phyloP scores from a whole-genome alignment of 1,139 yeast genomes.

The Saccharomyces hybrid region DNA sequence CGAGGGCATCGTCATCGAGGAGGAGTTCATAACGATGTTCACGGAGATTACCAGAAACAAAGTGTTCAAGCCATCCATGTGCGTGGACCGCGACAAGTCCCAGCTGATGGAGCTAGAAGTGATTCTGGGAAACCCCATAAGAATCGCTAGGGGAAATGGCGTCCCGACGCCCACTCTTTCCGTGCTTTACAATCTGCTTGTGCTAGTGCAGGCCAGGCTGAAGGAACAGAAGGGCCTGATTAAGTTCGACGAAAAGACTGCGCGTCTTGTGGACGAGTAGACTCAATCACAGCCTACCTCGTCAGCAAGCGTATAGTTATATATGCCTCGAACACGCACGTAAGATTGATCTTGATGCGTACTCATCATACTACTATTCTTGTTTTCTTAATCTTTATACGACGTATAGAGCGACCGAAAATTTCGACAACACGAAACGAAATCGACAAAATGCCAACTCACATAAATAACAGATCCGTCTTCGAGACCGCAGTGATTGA shows the following conservation, averaged over 20 bases:
- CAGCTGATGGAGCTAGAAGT: slow-evolving; percentile 52
- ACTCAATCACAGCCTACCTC: background rate
- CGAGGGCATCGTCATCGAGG: slow-evolving; percentile 39
- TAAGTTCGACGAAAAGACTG: slow-evolving; percentile 20
- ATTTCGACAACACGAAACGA: slow-evolving; percentile 1
- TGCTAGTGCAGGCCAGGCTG: slow-evolving; percentile 32
- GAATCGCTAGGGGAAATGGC: slow-evolving; percentile 38
- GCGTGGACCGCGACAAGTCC: slow-evolving; percentile 45
- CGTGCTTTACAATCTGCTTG: slow-evolving; percentile 32
- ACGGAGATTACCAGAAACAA: slow-evolving; percentile 37
- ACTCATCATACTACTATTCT: background rate
- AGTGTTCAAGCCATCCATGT: slow-evolving; percentile 55
- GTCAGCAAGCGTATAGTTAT: background rate
- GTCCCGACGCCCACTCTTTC: slow-evolving; percentile 33
- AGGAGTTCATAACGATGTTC: slow-evolving; percentile 36
- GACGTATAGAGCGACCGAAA: slow-evolving; percentile 1
- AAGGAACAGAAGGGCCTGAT: slow-evolving; percentile 30
- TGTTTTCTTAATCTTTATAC: background rate
- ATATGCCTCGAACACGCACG: too few relatives aligned
- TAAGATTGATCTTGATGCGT: background rate
- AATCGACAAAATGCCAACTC: background rate
- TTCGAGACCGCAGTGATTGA: background rate
- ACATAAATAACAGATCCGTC: background rate
- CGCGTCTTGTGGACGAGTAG: background rate
- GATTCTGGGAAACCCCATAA: slow-evolving; percentile 51